Base-by-base conservation (phyloP, 768 basidiomycete species). In the Candolleomyces aberdarensis region DNA sequence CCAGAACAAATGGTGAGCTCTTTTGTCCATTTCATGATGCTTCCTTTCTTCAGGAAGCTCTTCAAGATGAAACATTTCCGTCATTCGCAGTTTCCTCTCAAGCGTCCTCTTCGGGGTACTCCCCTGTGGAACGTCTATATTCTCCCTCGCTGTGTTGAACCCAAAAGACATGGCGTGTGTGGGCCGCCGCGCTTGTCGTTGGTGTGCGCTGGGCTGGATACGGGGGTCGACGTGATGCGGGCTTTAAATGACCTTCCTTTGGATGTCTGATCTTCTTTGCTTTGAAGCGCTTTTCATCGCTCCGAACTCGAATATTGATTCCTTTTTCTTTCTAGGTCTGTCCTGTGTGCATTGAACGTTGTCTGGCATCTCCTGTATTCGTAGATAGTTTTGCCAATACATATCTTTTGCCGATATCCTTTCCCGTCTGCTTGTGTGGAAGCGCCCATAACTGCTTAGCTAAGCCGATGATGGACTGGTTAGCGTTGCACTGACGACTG, bases 21-120 rank as follows among this genome's bases (percentile, higher is more conserved):
- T 39, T 14, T 2, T 49, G 8, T 29, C 29, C 10, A 11, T 47
- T 40, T 47, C 32, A 8, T n/a, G 22, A 13, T n/a, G n/a, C 59
- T 22, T 31, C 52, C 15, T n/a, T n/a, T n/a, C 20, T 36, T 40
- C 44, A 13, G 20, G 14, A 19, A 15, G 10, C 49, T 39, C 26
- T 41, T 39, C 20, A 41, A 26, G 85, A 86, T 86, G 84, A 86
- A 85, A 78, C 72, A 64, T 76, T 76, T 81, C 83, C 74, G 82
- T 80, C 84, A 91, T 91, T 91, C 89, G 89, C 88, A 91, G 89
- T 90, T 89, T 91, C 86, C 86, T 83, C 89, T 83, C 80, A 80
- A 90, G 85, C 68, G 81, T 78, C 86, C 86, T 87, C 81, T 47
- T 4, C 56, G 80, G 81, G 85, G 86, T 76, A 89, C 88, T 90